Evolutionary conservation across 2,329 filamentous ascomycete species (phyloP), one percentile per base, ranked within the genome.

Genomic region (Fusarium austroafricanum): DNA sequence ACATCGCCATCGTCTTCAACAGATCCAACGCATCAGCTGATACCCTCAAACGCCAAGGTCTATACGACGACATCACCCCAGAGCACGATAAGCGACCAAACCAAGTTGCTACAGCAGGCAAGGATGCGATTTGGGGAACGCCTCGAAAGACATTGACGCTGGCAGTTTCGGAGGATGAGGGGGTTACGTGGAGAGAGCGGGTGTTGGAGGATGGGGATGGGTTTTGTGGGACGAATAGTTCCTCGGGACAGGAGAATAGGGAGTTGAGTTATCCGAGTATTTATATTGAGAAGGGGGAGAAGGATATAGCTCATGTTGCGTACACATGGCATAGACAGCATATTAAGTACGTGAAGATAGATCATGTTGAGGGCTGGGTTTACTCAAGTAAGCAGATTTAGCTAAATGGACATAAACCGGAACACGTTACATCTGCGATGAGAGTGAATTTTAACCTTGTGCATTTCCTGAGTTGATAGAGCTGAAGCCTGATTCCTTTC

Each of bases 201-300:
- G 73, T 82, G 6, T 61, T 83, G 1, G 80, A 83, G 42, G 80
- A 81, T 5, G 81, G 81, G 0, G 80, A 83, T 63, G 82, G 82
- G 0, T 82, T 79, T 26, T 83, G 82, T 49, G 76, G 82, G 72
- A 83, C 81, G 0, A 83, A 83, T 58, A 81, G 82, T 51, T 81
- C 79, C 0, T 73, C 74, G 11, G 74, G 80, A 1, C 79, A 79
- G 42, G 74, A 78, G 4, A 83, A 83, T 26, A 68, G 80, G 10
- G 81, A 83, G 56, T 44, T 83, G 33, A 82, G 79, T 23, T 83
- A 83, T 51, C 81, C 80, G 0, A 82, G 80, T 61, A 81, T 83
- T 31, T 59, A 66, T 9, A 63, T 75, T 2, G 70, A 80, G 10
- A 59, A 64, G 4, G 55, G 15, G 0, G 21, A 18, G 1, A 21